Percentiles rank a stretch among this genome's conserved stretches.
phyloP scores from a whole-genome alignment of 768 basidiomycete species.

The Lenzites betulinus region DNA sequence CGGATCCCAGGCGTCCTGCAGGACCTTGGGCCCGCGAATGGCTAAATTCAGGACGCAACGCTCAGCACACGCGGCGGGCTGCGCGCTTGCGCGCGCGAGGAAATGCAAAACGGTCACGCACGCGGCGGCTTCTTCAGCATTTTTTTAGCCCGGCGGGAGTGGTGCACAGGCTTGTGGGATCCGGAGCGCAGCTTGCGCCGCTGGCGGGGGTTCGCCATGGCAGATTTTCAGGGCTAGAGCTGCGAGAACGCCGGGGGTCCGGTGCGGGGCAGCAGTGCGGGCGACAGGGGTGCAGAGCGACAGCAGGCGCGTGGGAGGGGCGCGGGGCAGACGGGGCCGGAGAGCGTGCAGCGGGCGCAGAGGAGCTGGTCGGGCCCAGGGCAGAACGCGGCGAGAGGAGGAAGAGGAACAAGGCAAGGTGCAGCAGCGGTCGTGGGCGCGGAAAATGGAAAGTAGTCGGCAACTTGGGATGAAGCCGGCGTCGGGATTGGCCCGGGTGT shows the following conservation, averaged over 20 bases:
- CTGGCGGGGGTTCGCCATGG: slow-evolving; percentile 95
- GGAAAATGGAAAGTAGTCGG: slow-evolving; percentile 14
- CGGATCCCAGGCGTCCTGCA: slow-evolving; percentile 88
- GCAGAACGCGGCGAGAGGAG: slow-evolving; percentile 7
- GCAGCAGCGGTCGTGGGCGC: background rate
- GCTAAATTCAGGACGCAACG: slow-evolving; percentile 43
- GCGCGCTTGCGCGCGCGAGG: background rate
- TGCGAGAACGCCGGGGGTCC: slow-evolving; percentile 6
- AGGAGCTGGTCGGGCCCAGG: background rate
- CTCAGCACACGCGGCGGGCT: slow-evolving; percentile 21
- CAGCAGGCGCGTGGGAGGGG: background rate
- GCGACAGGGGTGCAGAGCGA: background rate
- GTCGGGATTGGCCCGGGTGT: slow-evolving; percentile 15
- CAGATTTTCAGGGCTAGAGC: slow-evolving; percentile 9
- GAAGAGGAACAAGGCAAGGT: background rate
- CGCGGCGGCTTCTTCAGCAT: slow-evolving; percentile 79
- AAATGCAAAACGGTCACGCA: slow-evolving; percentile 40
- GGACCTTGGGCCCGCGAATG: slow-evolving; percentile 76
- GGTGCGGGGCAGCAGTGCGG: slow-evolving; percentile 8
- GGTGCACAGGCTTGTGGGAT: slow-evolving; percentile 70
- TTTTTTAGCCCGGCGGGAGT: slow-evolving; percentile 72
- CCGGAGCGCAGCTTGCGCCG: slow-evolving; percentile 82
- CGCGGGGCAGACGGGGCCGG: background rate
- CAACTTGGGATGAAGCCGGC: slow-evolving; percentile 19
- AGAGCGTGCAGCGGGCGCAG: background rate